Evolutionary conservation across 768 basidiomycete genomes (phyloP).

Genomic region (Lentinula boryana): DNA sequence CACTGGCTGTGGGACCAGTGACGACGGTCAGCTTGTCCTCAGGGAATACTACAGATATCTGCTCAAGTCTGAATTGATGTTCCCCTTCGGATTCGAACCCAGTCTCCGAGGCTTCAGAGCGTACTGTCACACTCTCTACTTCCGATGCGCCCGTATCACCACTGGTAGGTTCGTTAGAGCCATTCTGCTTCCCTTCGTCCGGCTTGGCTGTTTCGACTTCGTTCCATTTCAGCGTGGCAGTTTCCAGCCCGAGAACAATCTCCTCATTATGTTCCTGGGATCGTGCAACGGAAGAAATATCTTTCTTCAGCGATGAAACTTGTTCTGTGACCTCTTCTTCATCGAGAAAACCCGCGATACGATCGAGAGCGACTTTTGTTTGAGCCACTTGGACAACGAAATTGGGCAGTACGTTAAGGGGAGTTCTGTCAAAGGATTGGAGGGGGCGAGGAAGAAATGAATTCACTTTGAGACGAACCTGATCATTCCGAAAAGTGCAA

Average conservation of each 20-base stretch:
- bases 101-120: constrained; percentile 14
- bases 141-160: neutral
- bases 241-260: constrained; percentile 47
- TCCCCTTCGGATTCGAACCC: constrained; percentile 25
- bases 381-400: constrained; percentile 78
- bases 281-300: constrained; percentile 14
- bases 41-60: constrained; percentile 68
- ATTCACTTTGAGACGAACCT: constrained; percentile 29
- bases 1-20: constrained; percentile 75
- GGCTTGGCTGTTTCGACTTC: constrained; percentile 29
- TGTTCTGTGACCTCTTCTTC: constrained; percentile 68
- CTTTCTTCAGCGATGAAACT: constrained; percentile 58
- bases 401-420: constrained; percentile 74
- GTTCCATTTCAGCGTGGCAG: constrained; percentile 61
- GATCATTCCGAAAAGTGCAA: constrained; percentile 84
- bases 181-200: constrained; percentile 11
- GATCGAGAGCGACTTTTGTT: constrained; percentile 57
- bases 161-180: neutral
- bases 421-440: constrained; percentile 32
- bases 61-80: constrained; percentile 58
- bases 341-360: constrained; percentile 60
- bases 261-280: constrained; percentile 19
- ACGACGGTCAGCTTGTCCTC: constrained; percentile 64
- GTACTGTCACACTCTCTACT: neutral
- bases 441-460: neutral